Conservation (phyloP, 331 rosid species). For the Dryas integrifolia region DNA sequence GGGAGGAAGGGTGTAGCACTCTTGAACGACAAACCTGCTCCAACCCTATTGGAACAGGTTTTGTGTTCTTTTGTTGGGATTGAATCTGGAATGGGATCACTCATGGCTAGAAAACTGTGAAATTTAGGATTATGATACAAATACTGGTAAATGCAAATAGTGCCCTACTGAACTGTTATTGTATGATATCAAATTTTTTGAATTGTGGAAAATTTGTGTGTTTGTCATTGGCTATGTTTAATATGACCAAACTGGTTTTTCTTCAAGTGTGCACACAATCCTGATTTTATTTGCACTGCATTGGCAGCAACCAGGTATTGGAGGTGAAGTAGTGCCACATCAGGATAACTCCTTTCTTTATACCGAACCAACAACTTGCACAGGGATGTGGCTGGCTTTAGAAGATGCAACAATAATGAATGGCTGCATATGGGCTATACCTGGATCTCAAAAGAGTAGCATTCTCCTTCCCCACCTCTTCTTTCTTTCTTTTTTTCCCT, state of each 20-base stretch:
- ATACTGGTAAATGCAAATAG: not conserved
- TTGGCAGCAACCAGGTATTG: slow-evolving; percentile 94
- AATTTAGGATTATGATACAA: not conserved
- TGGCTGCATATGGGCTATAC: slow-evolving; percentile 93
- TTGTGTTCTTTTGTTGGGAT: not conserved
- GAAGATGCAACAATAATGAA: slow-evolving; percentile 75
- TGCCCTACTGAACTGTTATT: not conserved
- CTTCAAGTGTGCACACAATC: not conserved
- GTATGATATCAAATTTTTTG: not conserved
- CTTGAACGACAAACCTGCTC: not conserved
- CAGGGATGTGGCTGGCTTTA: slow-evolving; percentile 92
- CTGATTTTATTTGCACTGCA: slow-evolving; percentile 6
- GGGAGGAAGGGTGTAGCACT: not conserved
- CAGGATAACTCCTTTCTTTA: slow-evolving; percentile 91
- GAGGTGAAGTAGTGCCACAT: slow-evolving; percentile 98
- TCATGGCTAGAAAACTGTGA: not conserved
- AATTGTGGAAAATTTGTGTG: not conserved
- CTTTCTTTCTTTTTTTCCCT: not conserved
- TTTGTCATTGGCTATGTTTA: not conserved
- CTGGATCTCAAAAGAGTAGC: slow-evolving; percentile 88
- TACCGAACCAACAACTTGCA: slow-evolving; percentile 88
- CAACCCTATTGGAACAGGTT: not conserved
- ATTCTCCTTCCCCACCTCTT: slow-evolving; percentile 8
- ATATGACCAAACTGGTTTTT: not conserved
- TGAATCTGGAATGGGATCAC: not conserved